Percentiles rank a stretch among this genome's conserved stretches.
Conservation (phyloP, 2,329 filamentous ascomycete genomes). For the Colletotrichum coccodes region DNA sequence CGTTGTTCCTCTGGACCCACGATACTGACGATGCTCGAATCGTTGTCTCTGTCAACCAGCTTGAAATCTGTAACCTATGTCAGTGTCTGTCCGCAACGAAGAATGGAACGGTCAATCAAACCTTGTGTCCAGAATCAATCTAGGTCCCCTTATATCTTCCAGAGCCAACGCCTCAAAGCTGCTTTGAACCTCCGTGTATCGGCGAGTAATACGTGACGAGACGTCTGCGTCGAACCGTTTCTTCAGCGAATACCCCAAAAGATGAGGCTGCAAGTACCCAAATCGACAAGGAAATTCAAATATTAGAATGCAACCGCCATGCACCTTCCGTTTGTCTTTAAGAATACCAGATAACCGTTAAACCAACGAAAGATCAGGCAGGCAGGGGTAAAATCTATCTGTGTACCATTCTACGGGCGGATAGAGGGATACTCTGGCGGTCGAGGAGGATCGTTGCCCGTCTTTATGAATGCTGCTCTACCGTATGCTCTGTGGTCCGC, state of each 20-base stretch:
- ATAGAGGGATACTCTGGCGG: neutral
- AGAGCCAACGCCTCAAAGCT: neutral
- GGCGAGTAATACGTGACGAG: neutral
- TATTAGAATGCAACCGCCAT: conserved; percentile 29
- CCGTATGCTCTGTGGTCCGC: conserved; percentile 16
- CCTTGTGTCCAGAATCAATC: neutral
- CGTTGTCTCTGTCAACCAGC: too few species aligned
- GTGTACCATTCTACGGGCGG: conserved; percentile 6
- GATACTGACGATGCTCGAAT: neutral
- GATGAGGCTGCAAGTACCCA: conserved; percentile 29
- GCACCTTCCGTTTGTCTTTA: conserved; percentile 30
- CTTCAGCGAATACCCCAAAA: conserved; percentile 1
- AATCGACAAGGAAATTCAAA: conserved; percentile 22
- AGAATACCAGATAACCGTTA: conserved; percentile 26
- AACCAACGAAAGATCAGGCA: conserved; percentile 8
- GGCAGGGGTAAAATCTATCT: conserved; percentile 18
- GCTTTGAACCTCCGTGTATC: neutral
- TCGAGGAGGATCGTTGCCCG: conserved; percentile 9
- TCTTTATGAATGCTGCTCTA: conserved; percentile 27
- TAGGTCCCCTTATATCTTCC: neutral
- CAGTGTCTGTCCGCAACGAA: neutral
- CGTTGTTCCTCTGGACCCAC: neutral
- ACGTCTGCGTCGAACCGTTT: conserved; percentile 6
- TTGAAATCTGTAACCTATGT: neutral
- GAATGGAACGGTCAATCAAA: neutral